Evolutionary conservation across 371 early-diverging fungal genomes (phyloP).

Genomic region (Ordospora pajunii): DNA sequence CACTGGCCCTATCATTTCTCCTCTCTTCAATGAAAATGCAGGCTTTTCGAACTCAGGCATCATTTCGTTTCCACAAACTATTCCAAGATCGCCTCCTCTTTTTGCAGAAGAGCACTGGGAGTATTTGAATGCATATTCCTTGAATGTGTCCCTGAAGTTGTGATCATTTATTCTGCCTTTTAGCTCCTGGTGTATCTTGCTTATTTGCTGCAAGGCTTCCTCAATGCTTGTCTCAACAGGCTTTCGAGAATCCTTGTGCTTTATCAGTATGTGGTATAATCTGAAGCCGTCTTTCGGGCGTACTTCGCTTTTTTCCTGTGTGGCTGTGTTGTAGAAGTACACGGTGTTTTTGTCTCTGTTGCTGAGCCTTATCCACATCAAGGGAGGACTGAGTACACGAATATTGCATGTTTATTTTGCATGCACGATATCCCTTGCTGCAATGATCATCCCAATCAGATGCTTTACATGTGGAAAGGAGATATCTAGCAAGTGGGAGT

Average conservation of each 20-base stretch:
- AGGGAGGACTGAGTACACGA: background rate
- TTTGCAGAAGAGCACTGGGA: slow-evolving; percentile 79
- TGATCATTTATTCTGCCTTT: slow-evolving; percentile 32
- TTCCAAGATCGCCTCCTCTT: slow-evolving; percentile 75
- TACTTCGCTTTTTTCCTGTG: slow-evolving; percentile 73
- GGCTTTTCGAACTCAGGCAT: slow-evolving; percentile 76
- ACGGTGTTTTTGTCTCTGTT: slow-evolving; percentile 65
- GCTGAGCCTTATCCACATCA: slow-evolving; percentile 53
- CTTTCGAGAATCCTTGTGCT: slow-evolving; percentile 72
- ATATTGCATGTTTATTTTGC: background rate
- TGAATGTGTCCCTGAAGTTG: slow-evolving; percentile 62
- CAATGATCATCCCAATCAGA: slow-evolving; percentile 85
- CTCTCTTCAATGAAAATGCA: slow-evolving; percentile 72
- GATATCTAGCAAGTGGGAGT: slow-evolving; percentile 89
- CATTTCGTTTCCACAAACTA: slow-evolving; percentile 72
- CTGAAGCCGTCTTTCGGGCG: slow-evolving; percentile 64
- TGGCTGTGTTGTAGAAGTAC: slow-evolving; percentile 75
- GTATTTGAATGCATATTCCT: slow-evolving; percentile 65
- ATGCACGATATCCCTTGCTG: background rate
- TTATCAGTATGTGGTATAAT: slow-evolving; percentile 78
- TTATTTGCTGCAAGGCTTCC: slow-evolving; percentile 69
- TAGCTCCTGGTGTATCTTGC: slow-evolving; percentile 63
- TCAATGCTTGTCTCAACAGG: slow-evolving; percentile 76
- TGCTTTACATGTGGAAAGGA: slow-evolving; percentile 95
- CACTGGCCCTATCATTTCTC: slow-evolving; percentile 71